Percentiles rank a stretch among this genome's conserved stretches.
These are phyloP conservation scores for Amylostereum areolatum DNA, from an alignment of 1,284 basidiomycete species.

Conservation along the genomic window DNA sequence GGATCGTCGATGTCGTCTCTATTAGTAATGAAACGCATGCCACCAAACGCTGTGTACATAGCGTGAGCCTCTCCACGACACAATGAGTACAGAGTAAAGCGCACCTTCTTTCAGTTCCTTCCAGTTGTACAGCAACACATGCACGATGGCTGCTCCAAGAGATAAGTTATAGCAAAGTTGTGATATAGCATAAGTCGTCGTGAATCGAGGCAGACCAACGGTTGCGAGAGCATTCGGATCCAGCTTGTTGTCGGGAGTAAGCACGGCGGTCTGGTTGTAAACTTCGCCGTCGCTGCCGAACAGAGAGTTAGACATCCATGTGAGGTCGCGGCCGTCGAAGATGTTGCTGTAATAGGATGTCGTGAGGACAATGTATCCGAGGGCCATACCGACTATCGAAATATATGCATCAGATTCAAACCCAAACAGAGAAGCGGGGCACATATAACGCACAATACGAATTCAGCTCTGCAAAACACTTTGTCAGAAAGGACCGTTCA, in stretches of 20 bases:
- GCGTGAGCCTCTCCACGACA: background rate
- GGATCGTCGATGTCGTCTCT: constrained; percentile 40
- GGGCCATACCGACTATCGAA: constrained; percentile 37
- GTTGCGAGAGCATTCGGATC: constrained; percentile 31
- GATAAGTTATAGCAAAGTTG: constrained; percentile 46
- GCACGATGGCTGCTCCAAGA: constrained; percentile 42
- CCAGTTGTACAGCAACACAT: constrained; percentile 49
- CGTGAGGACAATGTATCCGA: constrained; percentile 43
- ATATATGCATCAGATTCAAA: background rate
- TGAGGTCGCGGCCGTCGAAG: constrained; percentile 40
- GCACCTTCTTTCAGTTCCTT: constrained; percentile 30
- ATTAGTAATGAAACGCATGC: constrained; percentile 32
- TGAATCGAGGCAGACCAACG: constrained; percentile 41
- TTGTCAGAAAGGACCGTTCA: too few relatives aligned
- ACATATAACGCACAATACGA: constrained; percentile 27
- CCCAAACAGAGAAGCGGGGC: too few relatives aligned
- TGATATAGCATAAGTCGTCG: constrained; percentile 44
- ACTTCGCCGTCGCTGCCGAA: constrained; percentile 34
- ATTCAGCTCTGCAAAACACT: constrained; percentile 26
- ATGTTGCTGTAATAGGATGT: constrained; percentile 42
- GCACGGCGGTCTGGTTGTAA: constrained; percentile 42
- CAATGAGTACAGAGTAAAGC: background rate
- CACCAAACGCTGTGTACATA: constrained; percentile 31
- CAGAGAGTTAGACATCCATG: constrained; percentile 45
- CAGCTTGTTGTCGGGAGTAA: constrained; percentile 35